Evolutionary conservation across 805 yeast species (phyloP).

Genomic region (Cyberlindnera bimundalis): DNA sequence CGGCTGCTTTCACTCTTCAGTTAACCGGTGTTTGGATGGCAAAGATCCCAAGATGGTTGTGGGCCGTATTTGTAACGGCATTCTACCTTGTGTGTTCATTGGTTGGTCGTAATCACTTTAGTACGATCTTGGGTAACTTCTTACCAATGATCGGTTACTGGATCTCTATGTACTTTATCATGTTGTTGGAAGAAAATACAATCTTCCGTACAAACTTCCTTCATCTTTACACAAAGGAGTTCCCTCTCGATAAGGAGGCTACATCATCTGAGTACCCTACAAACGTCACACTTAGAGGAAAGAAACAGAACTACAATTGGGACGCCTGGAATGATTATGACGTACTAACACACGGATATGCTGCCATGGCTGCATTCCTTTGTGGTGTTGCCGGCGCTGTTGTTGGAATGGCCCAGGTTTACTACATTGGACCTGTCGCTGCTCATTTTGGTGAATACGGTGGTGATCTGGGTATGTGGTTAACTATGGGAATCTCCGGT

Average conservation of each 20-base stretch:
- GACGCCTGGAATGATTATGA: slow-evolving; percentile 63
- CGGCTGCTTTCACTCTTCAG: slow-evolving; percentile 79
- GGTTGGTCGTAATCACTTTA: slow-evolving; percentile 71
- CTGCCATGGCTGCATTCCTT: slow-evolving; percentile 62
- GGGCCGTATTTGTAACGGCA: slow-evolving; percentile 61
- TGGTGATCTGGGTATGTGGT: slow-evolving; percentile 82
- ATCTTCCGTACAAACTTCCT: slow-evolving; percentile 57
- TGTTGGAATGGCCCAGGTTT: slow-evolving; percentile 84
- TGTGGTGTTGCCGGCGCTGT: slow-evolving; percentile 80
- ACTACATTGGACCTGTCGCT: slow-evolving; percentile 79
- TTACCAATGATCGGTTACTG: slow-evolving; percentile 91
- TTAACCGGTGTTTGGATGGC: slow-evolving; percentile 52
- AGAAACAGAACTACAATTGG: slow-evolving; percentile 61
- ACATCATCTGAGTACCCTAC: not conserved
- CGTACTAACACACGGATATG: slow-evolving; percentile 64
- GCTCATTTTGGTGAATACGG: slow-evolving; percentile 57
- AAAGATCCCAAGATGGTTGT: slow-evolving; percentile 71
- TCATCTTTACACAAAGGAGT: slow-evolving; percentile 41
- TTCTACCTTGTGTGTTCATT: slow-evolving; percentile 68
- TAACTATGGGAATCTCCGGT: slow-evolving; percentile 69
- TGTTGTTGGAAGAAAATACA: slow-evolving; percentile 67
- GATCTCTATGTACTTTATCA: slow-evolving; percentile 76
- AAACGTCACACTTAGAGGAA: slow-evolving; percentile 19
- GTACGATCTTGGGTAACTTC: slow-evolving; percentile 72
- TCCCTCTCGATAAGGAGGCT: slow-evolving; percentile 28